Percentiles rank a stretch among this genome's conserved stretches.
These are phyloP conservation scores for Coleophoma eucalyptorum DNA, from an alignment of 2,329 filamentous ascomycete species.

Conservation along the genomic window DNA sequence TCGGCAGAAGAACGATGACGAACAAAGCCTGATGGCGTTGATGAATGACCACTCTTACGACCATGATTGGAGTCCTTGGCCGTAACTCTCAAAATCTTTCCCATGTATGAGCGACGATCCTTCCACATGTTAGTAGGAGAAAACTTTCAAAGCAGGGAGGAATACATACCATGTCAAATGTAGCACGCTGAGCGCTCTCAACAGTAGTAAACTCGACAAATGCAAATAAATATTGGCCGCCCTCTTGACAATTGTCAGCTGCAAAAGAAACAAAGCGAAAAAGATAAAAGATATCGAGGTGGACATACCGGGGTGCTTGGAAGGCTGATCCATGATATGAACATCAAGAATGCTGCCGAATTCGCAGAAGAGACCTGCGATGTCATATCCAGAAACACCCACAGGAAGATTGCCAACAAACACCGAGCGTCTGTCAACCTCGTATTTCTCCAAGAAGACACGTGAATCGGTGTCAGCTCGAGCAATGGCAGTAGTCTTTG, in stretches of 20 bases:
- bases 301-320: slow-evolving; percentile 22
- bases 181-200: slow-evolving; percentile 15
- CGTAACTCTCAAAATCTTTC: slow-evolving; percentile 20
- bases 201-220: slow-evolving; percentile 28
- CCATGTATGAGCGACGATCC: slow-evolving; percentile 17
- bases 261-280: not conserved
- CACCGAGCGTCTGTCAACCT: slow-evolving; percentile 41
- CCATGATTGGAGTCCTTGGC: slow-evolving; percentile 24
- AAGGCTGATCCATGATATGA: slow-evolving; percentile 24
- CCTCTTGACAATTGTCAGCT: slow-evolving; percentile 18
- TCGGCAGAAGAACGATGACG: slow-evolving; percentile 1
- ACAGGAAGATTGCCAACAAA: slow-evolving; percentile 43
- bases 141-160: not conserved
- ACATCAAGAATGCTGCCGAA: slow-evolving; percentile 35
- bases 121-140: slow-evolving; percentile 7
- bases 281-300: not conserved
- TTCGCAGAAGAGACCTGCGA: slow-evolving; percentile 32
- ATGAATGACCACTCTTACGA: slow-evolving; percentile 5
- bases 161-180: slow-evolving; percentile 18
- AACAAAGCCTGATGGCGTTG: slow-evolving; percentile 3
- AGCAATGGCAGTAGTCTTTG: not conserved
- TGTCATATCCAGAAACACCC: slow-evolving; percentile 29
- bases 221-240: slow-evolving; percentile 27
- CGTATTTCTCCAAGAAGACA: slow-evolving; percentile 29
- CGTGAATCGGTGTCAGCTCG: too few relatives aligned